These are phyloP conservation scores for Tetracentron sinense DNA, from an alignment of 164 flowering plant species.

Conservation along the genomic window DNA sequence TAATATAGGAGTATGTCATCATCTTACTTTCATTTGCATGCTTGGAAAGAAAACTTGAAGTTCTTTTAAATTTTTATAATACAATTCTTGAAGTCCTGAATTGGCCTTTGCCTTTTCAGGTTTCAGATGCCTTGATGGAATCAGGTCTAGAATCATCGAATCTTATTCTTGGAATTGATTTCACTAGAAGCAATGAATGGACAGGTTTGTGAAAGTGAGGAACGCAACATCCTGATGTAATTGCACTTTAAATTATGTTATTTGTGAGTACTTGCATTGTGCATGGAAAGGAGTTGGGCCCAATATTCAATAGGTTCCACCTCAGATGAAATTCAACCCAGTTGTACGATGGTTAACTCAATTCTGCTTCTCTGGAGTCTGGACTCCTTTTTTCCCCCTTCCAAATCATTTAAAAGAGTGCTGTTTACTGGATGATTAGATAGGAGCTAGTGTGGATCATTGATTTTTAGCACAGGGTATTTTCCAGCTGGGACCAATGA, in stretches of 20 bases:
- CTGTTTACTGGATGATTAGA: no score
- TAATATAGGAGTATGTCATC: not conserved
- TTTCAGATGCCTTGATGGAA: conserved; percentile 50
- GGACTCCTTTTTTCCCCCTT: not conserved
- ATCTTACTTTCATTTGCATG: not conserved
- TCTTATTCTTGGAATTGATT: conserved; percentile 71
- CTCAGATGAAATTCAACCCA: not conserved
- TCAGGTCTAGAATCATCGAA: conserved; percentile 76
- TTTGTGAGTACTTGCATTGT: not conserved
- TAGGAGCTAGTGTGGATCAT: no score
- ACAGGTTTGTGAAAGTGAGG: conserved; percentile 52
- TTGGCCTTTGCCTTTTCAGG: conserved; percentile 32
- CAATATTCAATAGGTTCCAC: not conserved
- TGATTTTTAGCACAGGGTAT: no score
- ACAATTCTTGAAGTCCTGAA: not conserved
- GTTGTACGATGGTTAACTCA: not conserved
- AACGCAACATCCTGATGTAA: not conserved
- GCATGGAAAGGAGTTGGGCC: not conserved
- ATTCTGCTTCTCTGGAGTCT: not conserved
- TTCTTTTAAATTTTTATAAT: no score
- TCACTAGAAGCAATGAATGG: conserved; percentile 85
- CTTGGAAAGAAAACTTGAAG: not conserved
- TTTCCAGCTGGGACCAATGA: no score
- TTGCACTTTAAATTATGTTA: not conserved
- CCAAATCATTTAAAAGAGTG: no score